Base-by-base conservation (phyloP, 2,329 filamentous ascomycete genomes). In the Claviceps spartinae region DNA sequence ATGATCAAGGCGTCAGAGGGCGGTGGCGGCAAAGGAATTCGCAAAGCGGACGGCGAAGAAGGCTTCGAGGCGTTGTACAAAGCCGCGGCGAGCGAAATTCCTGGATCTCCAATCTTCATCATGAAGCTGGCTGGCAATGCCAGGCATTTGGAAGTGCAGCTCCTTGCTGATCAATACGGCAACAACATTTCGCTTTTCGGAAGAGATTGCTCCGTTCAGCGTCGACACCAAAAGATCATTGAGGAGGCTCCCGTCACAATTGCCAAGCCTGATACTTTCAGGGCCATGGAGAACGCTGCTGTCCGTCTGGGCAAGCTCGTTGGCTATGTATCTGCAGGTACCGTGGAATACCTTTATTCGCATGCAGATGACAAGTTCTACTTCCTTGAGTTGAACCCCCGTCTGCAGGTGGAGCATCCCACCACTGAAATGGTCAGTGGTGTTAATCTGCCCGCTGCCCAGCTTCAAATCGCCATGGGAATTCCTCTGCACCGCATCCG, bases 1-100 rank as follows among this genome's bases (percentile, higher is more conserved):
- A 98, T 98, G 93, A 88, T 98, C 69, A 98, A 98, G 77, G 93
- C 93, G n/a, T 97, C 93, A 2, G 93, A 98, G 75, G 93, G 93
- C 73, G 93, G 93, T 74, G 93, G 93, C 73, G 93, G 93, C 67
- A 98, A 98, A 77, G 93, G 93, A 78, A 98, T 98, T 66, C 88
- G 94, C 67, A 96, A 97, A 74, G 93, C 93, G 59, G 77, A 88
- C 56, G 76, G 76, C 55, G 90, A 95, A 67, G 85, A 91, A 43
- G 83, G 86, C 57, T 98, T 98, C 63, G 78, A 85, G 65, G 76
- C 78, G 60, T 76, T 97, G 46, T 98, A 97, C 78, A 93, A 94
- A 70, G 93, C 91, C 46, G 93, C 94, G 22, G 90, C 93, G 5
- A 95, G 85, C 69, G 94, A 98, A 70, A 97, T 98, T 60, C 94